These are phyloP conservation scores for Artemisia tridentata DNA, from an alignment of 129 eudicot genomes.

Conservation along the genomic window DNA sequence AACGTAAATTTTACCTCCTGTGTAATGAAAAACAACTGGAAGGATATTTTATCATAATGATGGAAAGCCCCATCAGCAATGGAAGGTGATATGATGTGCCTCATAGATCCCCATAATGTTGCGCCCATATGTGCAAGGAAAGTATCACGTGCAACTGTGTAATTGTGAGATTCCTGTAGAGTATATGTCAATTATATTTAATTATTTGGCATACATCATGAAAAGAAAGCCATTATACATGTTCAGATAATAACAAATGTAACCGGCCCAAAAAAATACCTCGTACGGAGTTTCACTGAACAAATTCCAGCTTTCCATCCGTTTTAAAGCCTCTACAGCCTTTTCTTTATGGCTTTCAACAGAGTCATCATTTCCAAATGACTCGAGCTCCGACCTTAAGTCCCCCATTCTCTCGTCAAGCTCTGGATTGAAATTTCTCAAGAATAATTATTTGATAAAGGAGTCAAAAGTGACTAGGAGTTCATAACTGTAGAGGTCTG, in stretches of 20 bases:
- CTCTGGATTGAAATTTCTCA: slow-evolving; percentile 44
- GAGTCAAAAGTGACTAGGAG: slow-evolving; percentile 9
- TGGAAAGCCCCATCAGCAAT: slow-evolving; percentile 96
- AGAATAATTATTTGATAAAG: slow-evolving; percentile 11
- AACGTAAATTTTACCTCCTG: slow-evolving; percentile 65
- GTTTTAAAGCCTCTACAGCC: slow-evolving; percentile 83
- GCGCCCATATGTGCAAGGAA: slow-evolving; percentile 97
- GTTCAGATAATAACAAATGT: not conserved
- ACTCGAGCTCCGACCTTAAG: slow-evolving; percentile 74
- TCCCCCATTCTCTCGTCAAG: slow-evolving; percentile 98
- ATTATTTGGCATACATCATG: not conserved
- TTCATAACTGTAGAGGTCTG: not conserved
- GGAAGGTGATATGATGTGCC: slow-evolving; percentile 93
- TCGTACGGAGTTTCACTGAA: slow-evolving; percentile 62
- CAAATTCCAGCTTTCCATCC: slow-evolving; percentile 98
- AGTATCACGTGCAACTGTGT: slow-evolving; percentile 96
- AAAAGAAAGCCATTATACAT: too few relatives aligned
- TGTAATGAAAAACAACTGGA: slow-evolving; percentile 85
- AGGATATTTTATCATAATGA: slow-evolving; percentile 85
- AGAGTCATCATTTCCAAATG: slow-evolving; percentile 74
- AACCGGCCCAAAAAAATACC: slow-evolving; percentile 32
- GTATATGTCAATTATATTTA: slow-evolving; percentile 13
- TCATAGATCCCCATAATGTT: slow-evolving; percentile 92
- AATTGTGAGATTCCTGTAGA: slow-evolving; percentile 63
- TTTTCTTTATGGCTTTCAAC: slow-evolving; percentile 74